A percentile compares a stretch with the other conserved stretches of the same genome.
Evolutionary conservation across 495 filamentous ascomycete species (phyloP).

Genomic region (Talaromyces borbonicus): DNA sequence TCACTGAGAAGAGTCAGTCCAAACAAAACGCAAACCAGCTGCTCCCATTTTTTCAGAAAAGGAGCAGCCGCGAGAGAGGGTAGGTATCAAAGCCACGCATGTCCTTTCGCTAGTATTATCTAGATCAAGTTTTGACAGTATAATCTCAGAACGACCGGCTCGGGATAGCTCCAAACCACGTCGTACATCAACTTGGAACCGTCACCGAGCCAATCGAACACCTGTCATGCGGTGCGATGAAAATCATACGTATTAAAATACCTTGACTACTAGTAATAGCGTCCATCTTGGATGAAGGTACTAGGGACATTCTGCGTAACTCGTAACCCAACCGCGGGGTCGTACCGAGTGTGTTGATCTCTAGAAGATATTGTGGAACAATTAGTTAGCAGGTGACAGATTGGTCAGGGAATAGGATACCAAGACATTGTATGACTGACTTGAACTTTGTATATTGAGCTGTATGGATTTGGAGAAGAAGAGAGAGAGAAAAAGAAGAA

Average conservation of each 20-base stretch:
- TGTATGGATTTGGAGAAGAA: neutral
- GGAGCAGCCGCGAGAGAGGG: slow-evolving; percentile 14
- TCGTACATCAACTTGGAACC: too few species aligned
- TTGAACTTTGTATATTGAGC: neutral
- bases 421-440: neutral
- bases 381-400: neutral
- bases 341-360: slow-evolving; percentile 4
- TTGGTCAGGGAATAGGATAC: neutral
- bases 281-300: slow-evolving; percentile 4
- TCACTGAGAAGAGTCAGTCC: slow-evolving; percentile 17
- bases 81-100: slow-evolving; percentile 53
- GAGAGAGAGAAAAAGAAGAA: neutral
- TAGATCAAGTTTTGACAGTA: slow-evolving; percentile 72
- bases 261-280: slow-evolving; percentile 36
- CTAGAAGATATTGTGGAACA: neutral
- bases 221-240: slow-evolving; percentile 50
- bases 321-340: slow-evolving; percentile 2
- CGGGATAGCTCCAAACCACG: neutral
- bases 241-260: slow-evolving; percentile 44
- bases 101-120: slow-evolving; percentile 79
- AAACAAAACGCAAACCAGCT: neutral
- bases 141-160: slow-evolving; percentile 49
- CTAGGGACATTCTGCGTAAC: slow-evolving; percentile 6
- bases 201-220: slow-evolving; percentile 31
- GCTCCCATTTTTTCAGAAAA: neutral